These are phyloP conservation scores for Plectosphaerella sp. DNA, from an alignment of 2,329 filamentous ascomycete species.

Conservation along the genomic window DNA sequence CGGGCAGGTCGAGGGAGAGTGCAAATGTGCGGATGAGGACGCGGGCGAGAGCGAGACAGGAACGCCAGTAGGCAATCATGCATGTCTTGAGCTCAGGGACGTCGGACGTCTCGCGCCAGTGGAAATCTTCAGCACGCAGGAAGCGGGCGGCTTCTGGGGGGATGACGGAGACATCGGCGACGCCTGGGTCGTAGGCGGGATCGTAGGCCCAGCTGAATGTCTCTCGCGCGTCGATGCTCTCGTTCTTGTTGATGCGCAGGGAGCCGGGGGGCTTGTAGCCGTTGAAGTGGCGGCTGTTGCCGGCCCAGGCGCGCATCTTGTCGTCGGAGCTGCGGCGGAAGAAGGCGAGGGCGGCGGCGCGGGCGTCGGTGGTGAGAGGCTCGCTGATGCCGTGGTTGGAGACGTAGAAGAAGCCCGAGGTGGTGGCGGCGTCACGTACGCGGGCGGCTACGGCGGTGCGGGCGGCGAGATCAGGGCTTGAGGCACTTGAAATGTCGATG, in stretches of 20 bases:
- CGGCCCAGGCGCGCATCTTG: conserved; percentile 33
- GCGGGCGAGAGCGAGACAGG: conserved; percentile 45
- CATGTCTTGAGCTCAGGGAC: conserved; percentile 43
- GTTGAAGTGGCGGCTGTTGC: conserved; percentile 37
- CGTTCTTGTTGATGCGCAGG: conserved; percentile 43
- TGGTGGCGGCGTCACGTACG: conserved; percentile 40
- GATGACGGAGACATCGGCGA: conserved; percentile 32
- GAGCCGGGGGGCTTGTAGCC: conserved; percentile 39
- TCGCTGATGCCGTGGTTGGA: conserved; percentile 41
- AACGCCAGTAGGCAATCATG: conserved; percentile 40
- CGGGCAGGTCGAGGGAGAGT: conserved; percentile 46
- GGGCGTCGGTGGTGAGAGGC: conserved; percentile 20
- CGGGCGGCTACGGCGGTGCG: conserved; percentile 33
- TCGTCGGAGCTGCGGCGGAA: conserved; percentile 39
- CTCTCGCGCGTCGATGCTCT: conserved; percentile 47
- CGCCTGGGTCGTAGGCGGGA: conserved; percentile 44
- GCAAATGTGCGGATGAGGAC: conserved; percentile 49
- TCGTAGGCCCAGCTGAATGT: conserved; percentile 48
- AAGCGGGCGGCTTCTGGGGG: conserved; percentile 35
- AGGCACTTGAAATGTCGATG: conserved; percentile 42
- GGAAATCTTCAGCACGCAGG: conserved; percentile 43
- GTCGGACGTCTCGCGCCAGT: conserved; percentile 46
- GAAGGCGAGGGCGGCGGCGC: conserved; percentile 33
- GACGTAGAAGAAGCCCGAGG: conserved; percentile 53
- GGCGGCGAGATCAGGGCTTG: conserved; percentile 26